phyloP scores from a whole-genome alignment of 129 eudicot species.

The Lactuca sativa region DNA sequence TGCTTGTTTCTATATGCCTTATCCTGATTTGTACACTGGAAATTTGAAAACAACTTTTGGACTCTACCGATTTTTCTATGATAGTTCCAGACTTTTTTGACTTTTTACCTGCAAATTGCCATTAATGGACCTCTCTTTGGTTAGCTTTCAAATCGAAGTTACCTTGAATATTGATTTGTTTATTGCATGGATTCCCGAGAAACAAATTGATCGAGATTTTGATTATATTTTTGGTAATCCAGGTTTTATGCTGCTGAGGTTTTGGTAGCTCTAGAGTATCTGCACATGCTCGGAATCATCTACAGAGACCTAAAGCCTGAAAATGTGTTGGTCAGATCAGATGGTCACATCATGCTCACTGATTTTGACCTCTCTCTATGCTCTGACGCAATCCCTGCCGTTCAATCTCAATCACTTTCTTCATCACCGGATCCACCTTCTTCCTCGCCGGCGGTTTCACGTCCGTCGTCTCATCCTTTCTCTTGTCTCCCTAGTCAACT shows the following conservation, averaged over 20 bases:
- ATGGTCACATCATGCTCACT: slow-evolving; percentile 99
- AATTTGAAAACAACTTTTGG: slow-evolving; percentile 23
- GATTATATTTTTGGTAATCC: slow-evolving; percentile 9
- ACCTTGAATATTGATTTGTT: slow-evolving; percentile 18
- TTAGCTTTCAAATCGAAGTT: slow-evolving; percentile 28
- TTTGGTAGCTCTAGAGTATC: slow-evolving; percentile 82
- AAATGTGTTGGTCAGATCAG: slow-evolving; percentile 92
- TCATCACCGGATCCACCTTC: slow-evolving; percentile 43
- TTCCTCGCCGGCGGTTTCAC: slow-evolving; percentile 34
- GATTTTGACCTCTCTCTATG: slow-evolving; percentile 90
- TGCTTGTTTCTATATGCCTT: slow-evolving; percentile 24
- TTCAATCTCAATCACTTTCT: slow-evolving; percentile 55
- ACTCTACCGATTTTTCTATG: slow-evolving; percentile 24
- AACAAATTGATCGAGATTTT: background rate
- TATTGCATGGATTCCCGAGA: slow-evolving; percentile 24
- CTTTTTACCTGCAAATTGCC: slow-evolving; percentile 25
- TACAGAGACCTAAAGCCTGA: slow-evolving; percentile 97
- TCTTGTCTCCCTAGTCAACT: slow-evolving; percentile 68
- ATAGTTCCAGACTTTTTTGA: slow-evolving; percentile 20
- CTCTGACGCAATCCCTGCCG: slow-evolving; percentile 87
- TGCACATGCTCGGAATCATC: slow-evolving; percentile 92
- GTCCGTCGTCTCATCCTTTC: slow-evolving; percentile 31
- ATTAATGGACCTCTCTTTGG: slow-evolving; percentile 27
- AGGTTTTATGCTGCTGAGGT: slow-evolving; percentile 99
- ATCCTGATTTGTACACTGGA: slow-evolving; percentile 14